Conservation (phyloP, 257 asterid species). For the Euphrasia confusa region DNA sequence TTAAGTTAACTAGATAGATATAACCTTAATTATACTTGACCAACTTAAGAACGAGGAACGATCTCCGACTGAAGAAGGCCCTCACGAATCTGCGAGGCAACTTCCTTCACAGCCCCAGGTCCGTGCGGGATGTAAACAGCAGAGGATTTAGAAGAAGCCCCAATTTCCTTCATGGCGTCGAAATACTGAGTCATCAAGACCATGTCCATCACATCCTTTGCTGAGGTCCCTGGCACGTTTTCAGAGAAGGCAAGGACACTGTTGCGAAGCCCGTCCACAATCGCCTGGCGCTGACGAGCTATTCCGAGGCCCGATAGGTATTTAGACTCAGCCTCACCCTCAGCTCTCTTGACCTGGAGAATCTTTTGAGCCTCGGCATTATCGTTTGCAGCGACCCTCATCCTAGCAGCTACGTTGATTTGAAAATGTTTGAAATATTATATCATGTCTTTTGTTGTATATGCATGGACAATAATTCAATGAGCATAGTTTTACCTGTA, state of each 20-base stretch:
- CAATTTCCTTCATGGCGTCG: slow-evolving; percentile 45
- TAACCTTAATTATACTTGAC: too few relatives aligned
- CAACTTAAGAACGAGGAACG: background rate
- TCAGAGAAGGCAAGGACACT: slow-evolving; percentile 32
- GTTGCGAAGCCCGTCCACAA: slow-evolving; percentile 34
- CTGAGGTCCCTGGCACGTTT: slow-evolving; percentile 31
- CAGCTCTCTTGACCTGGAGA: slow-evolving; percentile 38
- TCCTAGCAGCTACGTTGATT: slow-evolving; percentile 31
- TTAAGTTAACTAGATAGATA: too few relatives aligned
- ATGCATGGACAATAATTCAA: background rate
- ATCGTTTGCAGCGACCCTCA: slow-evolving; percentile 34
- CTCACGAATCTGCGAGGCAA: slow-evolving; percentile 39
- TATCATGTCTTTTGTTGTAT: background rate
- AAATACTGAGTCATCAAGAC: slow-evolving; percentile 36
- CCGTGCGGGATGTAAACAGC: slow-evolving; percentile 44
- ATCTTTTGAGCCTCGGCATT: slow-evolving; percentile 41
- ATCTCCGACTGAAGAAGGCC: slow-evolving; percentile 41
- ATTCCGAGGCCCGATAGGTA: slow-evolving; percentile 33
- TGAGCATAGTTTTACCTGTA: slow-evolving; percentile 20
- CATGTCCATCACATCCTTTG: slow-evolving; percentile 46
- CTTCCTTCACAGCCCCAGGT: slow-evolving; percentile 41
- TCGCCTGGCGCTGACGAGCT: slow-evolving; percentile 40
- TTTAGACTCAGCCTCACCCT: slow-evolving; percentile 40
- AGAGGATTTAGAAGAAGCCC: slow-evolving; percentile 38
- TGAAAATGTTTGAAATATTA: background rate